phyloP scores from a whole-genome alignment of 2,329 filamentous ascomycete genomes.

The Arthrobotrys sinensis region DNA sequence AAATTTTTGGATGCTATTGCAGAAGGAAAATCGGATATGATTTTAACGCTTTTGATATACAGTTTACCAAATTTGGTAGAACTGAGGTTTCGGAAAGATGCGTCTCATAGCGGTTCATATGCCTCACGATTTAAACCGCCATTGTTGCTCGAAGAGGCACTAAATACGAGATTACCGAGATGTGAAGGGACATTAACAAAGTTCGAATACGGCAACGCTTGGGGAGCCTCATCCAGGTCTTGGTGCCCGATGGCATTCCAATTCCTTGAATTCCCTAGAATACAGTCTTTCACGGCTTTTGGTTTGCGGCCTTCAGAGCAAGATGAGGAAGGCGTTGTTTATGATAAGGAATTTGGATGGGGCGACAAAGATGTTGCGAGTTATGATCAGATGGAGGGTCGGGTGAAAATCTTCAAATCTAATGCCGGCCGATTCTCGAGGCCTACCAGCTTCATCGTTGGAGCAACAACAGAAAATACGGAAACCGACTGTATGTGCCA shows the following conservation, averaged over 20 bases:
- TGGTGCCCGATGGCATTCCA: conserved; percentile 38
- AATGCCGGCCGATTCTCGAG: conserved; percentile 23
- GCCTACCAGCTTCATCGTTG: conserved; percentile 18
- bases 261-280: conserved; percentile 20
- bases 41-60: conserved; percentile 38
- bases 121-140: conserved; percentile 30
- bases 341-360: conserved; percentile 18
- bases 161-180: conserved; percentile 13
- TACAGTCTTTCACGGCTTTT: conserved; percentile 28
- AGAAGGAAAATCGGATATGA: conserved; percentile 40
- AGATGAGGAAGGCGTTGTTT: conserved; percentile 1
- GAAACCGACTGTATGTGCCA: conserved; percentile 15
- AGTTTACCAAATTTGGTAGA: conserved; percentile 43
- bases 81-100: conserved; percentile 16
- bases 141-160: conserved; percentile 33
- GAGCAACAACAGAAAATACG: conserved; percentile 4
- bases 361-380: conserved; percentile 16
- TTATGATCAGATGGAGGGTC: conserved; percentile 19
- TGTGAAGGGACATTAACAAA: conserved; percentile 27
- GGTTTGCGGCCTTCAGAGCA: conserved; percentile 20
- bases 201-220: conserved; percentile 34
- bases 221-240: conserved; percentile 3
- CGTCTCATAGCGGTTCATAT: conserved; percentile 19
- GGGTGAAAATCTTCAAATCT: conserved; percentile 26
- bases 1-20: conserved; percentile 39